Base-by-base conservation (phyloP, 108 stramenopile species). In the Aurantiochytrium sp. region DNA sequence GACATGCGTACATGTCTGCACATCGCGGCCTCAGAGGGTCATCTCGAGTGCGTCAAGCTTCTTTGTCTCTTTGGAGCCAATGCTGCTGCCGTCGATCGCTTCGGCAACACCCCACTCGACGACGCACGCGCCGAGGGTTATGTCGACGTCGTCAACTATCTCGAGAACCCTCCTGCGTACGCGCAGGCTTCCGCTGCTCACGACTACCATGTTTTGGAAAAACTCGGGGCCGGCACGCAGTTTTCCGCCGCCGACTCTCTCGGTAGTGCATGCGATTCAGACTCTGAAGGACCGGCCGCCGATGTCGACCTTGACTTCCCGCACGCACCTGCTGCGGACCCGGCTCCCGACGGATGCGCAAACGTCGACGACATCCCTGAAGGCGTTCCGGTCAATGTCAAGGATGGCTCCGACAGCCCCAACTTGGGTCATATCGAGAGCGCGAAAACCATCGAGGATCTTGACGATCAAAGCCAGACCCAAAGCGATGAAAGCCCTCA, bases 1-100 rank as follows among this genome's bases (percentile, higher is more conserved):
- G 97, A 97, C 89, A 94, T 92, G 60, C 92, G 97, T 42, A 97
- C 98, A 43, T 94, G 96, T 10, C 72, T 98, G 87, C 98, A 98
- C 87, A 72, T 98, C 60, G 97, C 96, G 4, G 94, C 96, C 4
- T 94, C 94, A 3, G 96, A 96, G 87, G 97, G 97, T 44, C 95
- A 96, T 60, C 88, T 64, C 23, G 92, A 93, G 2, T 91, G 96
- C 18, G 94, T 97, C 2, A 57, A 91, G 19, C 71, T 93, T 14
- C 89, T 98, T 12, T 92, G 94, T 59, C 88, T 92, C 21, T 59
- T 69, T 16, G 96, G 96, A 18, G 96, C 96, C 55, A 90, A 97
- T 91, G 91, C 93, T 29, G 95, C 96, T 90, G 95, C 90, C 0
- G 89, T 89, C 76, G 97, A 98, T 93, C 94, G 96, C 73, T 97